Base-by-base conservation (phyloP, 805 yeast genomes). In the Candida fluviatilis region DNA sequence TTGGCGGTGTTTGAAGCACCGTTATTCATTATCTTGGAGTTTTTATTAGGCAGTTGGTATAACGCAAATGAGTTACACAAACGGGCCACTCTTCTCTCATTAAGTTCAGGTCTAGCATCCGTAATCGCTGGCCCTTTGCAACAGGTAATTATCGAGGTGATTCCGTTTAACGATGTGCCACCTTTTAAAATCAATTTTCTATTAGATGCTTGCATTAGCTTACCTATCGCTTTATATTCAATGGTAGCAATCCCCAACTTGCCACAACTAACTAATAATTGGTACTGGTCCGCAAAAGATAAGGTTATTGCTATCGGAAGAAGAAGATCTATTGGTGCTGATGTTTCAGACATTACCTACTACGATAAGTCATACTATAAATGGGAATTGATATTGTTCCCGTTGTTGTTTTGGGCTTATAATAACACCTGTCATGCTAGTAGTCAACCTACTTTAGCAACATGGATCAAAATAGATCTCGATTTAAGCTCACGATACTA, bases 11-110 rank as follows among this genome's bases (percentile, higher is more conserved):
- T 61, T 10, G 78, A 73, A 40, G 60, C 73, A 13, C 76, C 76
- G 0, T 71, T 64, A 45, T 73, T 72, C 51, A 82, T 87, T 4
- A 77, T 76, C 16, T 66, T 77, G 38, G 82, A 79, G 47, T 78
- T 75, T 46, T 57, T 77, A 34, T 50, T 59, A 7, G 64, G 64
- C 14, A 49, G 53, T n/a, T 49, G 51, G 39, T 56, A 56, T 35
- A 40, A 52, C 2, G 47, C 52, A 2, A 36, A 31, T 13, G 64
- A 59, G 33, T 38, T 59, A 24, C 42, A 55, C 14, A 53, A 51
- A 24, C 40, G 66, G 34, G 49, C 61, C 6, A 50, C 63, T 3
- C 52, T 47, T 31, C 56, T 60, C 39, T 58, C 64, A 0, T 45
- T 54, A 35, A 52, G 69, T n/a, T 52, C 64, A 3, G 50, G 53